Conservation (phyloP, 768 basidiomycete species). For the Mycena albidolilacea region DNA sequence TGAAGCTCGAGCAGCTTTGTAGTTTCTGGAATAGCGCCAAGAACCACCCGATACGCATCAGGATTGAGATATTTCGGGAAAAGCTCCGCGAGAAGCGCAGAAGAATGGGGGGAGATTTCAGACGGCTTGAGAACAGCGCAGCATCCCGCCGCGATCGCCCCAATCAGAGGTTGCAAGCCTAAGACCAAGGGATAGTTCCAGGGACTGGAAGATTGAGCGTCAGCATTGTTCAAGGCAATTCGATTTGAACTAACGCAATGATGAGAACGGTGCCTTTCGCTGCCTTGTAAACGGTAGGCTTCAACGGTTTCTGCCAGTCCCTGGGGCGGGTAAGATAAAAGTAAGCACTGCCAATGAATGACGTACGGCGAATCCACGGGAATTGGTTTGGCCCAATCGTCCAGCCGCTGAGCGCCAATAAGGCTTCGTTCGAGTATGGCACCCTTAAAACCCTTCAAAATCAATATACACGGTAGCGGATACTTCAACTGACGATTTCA, state of each 20-base stretch:
- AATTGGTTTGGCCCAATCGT: slow-evolving; percentile 67
- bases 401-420: slow-evolving; percentile 63
- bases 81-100: slow-evolving; percentile 57
- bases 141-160: slow-evolving; percentile 59
- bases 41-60: slow-evolving; percentile 56
- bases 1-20: slow-evolving; percentile 41
- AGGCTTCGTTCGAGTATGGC: slow-evolving; percentile 58
- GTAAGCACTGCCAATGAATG: background rate
- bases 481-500: slow-evolving; percentile 55
- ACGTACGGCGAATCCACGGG: background rate
- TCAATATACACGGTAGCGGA: background rate
- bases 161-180: slow-evolving; percentile 45
- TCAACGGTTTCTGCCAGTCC: slow-evolving; percentile 66
- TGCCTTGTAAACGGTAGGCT: slow-evolving; percentile 65
- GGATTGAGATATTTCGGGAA: slow-evolving; percentile 66
- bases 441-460: slow-evolving; percentile 10
- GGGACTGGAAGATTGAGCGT: background rate
- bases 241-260: slow-evolving; percentile 63
- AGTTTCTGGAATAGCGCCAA: slow-evolving; percentile 58
- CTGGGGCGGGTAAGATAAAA: background rate
- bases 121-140: slow-evolving; percentile 65
- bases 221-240: too few relatives aligned
- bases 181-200: slow-evolving; percentile 31
- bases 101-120: slow-evolving; percentile 55
- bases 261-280: slow-evolving; percentile 76